Base-by-base conservation (phyloP, 805 yeast genomes). In the Myxozyma vanderwaltii region DNA sequence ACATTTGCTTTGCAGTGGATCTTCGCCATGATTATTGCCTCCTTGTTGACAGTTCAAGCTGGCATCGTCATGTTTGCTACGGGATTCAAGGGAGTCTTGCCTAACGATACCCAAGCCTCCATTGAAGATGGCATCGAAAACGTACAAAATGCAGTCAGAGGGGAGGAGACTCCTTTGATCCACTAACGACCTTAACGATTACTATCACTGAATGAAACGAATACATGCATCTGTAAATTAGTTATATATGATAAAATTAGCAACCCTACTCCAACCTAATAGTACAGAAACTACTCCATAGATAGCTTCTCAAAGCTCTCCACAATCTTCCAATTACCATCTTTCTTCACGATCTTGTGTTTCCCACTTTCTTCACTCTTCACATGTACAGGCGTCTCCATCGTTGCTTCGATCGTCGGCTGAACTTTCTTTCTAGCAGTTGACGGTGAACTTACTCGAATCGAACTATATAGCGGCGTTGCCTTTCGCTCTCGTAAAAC, bases 1-100 rank as follows among this genome's bases (percentile, higher is more conserved):
- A 76, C 83, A 38, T 79, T 89, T 74, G 92, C 92, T 1, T 78
- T 89, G 65, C 96, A 89, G 76, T 89, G 96, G 96, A 82, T 86
- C 64, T 89, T 89, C 76, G 95, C 91, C 2, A 83, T 86, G 64
- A 72, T 81, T 54, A 87, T 88, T 62, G 74, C 88, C 8, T 84
- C 82, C 4, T 54, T 84, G 31, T 78, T 86, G 70, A 78, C 84
- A 58, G 67, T 84, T 21, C 71, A 79, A 50, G 76, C 87, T 5
- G 66, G 82, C 17, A 72, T 81, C 31, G 79, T 81, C 38, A 69
- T 74, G 44, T 49, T 71, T 26, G 50, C 59, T 15, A 26, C 50
- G n/a, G 57, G 59, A 7, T 48, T 51, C 53, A 35, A 36, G 33
- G 55, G 55, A 10, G 17, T 56, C 15, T 12, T 36, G 7, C 51